Evolutionary conservation across 345 rosid species (phyloP), one percentile per base, ranked within the genome.

Genomic region (Euphorbia tirucalli): DNA sequence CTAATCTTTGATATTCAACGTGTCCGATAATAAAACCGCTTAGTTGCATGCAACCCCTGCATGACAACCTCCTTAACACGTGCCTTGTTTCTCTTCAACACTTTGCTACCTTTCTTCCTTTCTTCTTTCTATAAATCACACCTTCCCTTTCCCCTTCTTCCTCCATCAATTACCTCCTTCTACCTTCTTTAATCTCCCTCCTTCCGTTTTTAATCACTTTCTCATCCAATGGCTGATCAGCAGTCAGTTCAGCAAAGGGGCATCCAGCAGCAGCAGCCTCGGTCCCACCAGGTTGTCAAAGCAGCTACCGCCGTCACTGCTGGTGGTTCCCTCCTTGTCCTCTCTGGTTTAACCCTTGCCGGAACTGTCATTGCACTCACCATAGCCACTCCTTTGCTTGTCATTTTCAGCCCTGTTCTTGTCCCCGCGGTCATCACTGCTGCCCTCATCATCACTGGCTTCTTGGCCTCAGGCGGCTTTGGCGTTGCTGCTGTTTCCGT

Each of bases 351-450:
- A 28, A 91, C 81, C 56, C 83, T 93, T 0, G 88, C 83, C 1
- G 94, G 87, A 50, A 91, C 97, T 0, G 96, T 93, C 72, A 91
- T 93, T 18, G 88, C 81, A 22, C 85, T 93, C 74, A 85, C 87
- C 68, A 77, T 93, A 1, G 97, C 88, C 27, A 93, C 96, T 9
- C 98, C 96, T 1, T 79, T 93, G 54, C 79, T 93, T n/a, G 92
- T 93, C 69, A 86, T 91, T 19, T 90, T 86, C 81, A 93, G 97
- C 74, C 98, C 97, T 0, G 90, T 93, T 49, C 85, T 93, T 1
- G 89, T 93, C 71, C 98, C 96, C 0, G 93, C 95, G 10, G 81
- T 88, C 19, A 84, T 91, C 65, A 74, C 89, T 0, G 80, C 77
- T 0, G 81, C 83, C 15, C 75, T 91, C 15, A 44, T 91, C 43